Conservation (phyloP, 2,329 filamentous ascomycete species). For the Fusarium incarnatum region DNA sequence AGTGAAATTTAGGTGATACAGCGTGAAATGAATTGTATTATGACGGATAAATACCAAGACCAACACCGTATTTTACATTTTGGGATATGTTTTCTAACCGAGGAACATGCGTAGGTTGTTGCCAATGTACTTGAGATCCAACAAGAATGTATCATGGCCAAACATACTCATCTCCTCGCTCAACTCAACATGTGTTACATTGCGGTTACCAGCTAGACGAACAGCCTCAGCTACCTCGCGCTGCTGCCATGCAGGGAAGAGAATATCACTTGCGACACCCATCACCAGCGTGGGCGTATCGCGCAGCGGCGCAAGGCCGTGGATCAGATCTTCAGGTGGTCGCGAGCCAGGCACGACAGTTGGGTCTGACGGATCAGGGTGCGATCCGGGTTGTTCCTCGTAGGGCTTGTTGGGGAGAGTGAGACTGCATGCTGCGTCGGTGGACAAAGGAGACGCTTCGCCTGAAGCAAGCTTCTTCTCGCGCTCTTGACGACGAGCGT, state of each 20-base stretch:
- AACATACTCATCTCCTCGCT: slow-evolving; percentile 95
- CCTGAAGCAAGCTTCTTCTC: slow-evolving; percentile 66
- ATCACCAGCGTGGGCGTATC: slow-evolving; percentile 88
- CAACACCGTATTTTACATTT: slow-evolving; percentile 2
- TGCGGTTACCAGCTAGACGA: slow-evolving; percentile 78
- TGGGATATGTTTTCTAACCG: slow-evolving; percentile 55
- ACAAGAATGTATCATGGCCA: slow-evolving; percentile 94
- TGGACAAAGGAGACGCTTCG: slow-evolving; percentile 60
- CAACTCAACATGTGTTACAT: slow-evolving; percentile 88
- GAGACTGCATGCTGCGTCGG: slow-evolving; percentile 71
- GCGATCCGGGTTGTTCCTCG: slow-evolving; percentile 76
- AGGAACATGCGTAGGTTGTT: slow-evolving; percentile 85
- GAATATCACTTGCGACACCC: slow-evolving; percentile 93
- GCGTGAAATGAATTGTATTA: background rate
- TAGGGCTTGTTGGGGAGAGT: slow-evolving; percentile 88
- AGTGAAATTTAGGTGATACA: background rate
- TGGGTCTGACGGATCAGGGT: slow-evolving; percentile 50
- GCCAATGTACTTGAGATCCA: slow-evolving; percentile 93
- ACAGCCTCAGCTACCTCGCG: slow-evolving; percentile 90
- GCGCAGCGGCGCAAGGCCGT: slow-evolving; percentile 76
- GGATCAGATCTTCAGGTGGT: slow-evolving; percentile 83
- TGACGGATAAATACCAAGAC: background rate
- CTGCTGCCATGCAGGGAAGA: slow-evolving; percentile 99
- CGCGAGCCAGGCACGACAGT: slow-evolving; percentile 52
- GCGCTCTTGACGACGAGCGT: slow-evolving; percentile 70